Evolutionary conservation across 805 yeast genomes (phyloP).

Genomic region (Zygosaccharomyces kombuchaensis): DNA sequence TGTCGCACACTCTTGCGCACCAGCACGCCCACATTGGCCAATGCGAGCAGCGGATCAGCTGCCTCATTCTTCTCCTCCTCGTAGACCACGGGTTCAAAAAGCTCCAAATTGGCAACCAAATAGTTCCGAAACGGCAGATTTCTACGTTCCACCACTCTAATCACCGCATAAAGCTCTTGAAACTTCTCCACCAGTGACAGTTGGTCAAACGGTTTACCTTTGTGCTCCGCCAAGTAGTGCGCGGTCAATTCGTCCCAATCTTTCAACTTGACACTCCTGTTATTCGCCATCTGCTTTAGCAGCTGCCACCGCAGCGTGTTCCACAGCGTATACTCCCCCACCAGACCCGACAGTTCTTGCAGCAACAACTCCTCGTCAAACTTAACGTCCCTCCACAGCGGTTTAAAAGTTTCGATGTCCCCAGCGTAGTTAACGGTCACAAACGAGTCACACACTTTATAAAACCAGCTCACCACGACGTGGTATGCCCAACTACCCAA

Average conservation of each 20-base stretch:
- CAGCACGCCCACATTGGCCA: conserved; percentile 27
- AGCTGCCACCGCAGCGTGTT: conserved; percentile 18
- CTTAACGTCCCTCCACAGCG: conserved; percentile 29
- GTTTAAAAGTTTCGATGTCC: conserved; percentile 16
- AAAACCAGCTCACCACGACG: conserved; percentile 33
- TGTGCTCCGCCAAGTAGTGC: conserved; percentile 16
- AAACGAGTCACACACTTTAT: conserved; percentile 32
- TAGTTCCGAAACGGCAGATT: conserved; percentile 30
- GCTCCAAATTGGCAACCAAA: conserved; percentile 24
- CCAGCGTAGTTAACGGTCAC: conserved; percentile 15
- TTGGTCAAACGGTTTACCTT: conserved; percentile 9
- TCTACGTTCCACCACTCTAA: conserved; percentile 31
- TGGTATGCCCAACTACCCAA: conserved; percentile 31
- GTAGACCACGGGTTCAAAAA: conserved; percentile 22
- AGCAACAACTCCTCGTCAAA: conserved; percentile 32
- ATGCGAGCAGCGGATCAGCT: conserved; percentile 16
- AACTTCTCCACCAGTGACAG: conserved; percentile 26
- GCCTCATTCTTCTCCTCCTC: conserved; percentile 20
- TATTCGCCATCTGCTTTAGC: conserved; percentile 25
- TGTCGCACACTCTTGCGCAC: conserved; percentile 15
- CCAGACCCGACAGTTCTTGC: conserved; percentile 16
- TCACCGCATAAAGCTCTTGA: conserved; percentile 23
- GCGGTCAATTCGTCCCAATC: conserved; percentile 29
- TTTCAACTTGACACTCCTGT: conserved; percentile 20
- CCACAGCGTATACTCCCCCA: conserved; percentile 13